phyloP scores from a whole-genome alignment of 345 rosid species.

The Rhizophora apiculata region DNA sequence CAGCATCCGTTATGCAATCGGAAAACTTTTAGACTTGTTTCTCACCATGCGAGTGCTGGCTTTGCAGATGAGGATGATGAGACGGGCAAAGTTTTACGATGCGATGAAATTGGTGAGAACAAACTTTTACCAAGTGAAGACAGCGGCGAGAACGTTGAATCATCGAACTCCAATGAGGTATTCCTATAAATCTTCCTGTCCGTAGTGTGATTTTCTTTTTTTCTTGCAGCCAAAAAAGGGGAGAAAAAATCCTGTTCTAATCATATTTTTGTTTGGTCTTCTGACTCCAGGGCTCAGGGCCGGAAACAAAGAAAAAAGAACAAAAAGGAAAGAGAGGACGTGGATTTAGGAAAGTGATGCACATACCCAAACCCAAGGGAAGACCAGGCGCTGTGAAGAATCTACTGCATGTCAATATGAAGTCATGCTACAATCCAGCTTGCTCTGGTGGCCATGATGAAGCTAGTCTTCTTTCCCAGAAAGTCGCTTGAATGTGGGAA shows the following conservation, averaged over 20 bases:
- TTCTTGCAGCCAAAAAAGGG: background rate
- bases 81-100: background rate
- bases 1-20: background rate
- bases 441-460: slow-evolving; percentile 14
- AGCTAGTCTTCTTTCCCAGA: slow-evolving; percentile 18
- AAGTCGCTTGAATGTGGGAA: slow-evolving; percentile 14
- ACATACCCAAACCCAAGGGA: slow-evolving; percentile 17
- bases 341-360: slow-evolving; percentile 17
- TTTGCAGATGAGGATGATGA: background rate
- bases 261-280: background rate
- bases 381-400: slow-evolving; percentile 17
- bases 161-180: slow-evolving; percentile 8
- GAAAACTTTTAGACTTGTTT: background rate
- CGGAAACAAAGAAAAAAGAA: slow-evolving; percentile 5
- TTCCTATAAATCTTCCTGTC: background rate
- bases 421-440: slow-evolving; percentile 30
- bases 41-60: background rate
- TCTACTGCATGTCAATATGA: slow-evolving; percentile 20
- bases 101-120: background rate
- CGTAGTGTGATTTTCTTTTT: background rate
- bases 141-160: background rate
- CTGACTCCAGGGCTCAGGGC: slow-evolving; percentile 8
- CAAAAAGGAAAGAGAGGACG: slow-evolving; percentile 13
- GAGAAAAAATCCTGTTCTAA: background rate
- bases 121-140: slow-evolving; percentile 3